phyloP scores from a whole-genome alignment of 176 grass and related monocot species.

The Oropetium thomaeum region DNA sequence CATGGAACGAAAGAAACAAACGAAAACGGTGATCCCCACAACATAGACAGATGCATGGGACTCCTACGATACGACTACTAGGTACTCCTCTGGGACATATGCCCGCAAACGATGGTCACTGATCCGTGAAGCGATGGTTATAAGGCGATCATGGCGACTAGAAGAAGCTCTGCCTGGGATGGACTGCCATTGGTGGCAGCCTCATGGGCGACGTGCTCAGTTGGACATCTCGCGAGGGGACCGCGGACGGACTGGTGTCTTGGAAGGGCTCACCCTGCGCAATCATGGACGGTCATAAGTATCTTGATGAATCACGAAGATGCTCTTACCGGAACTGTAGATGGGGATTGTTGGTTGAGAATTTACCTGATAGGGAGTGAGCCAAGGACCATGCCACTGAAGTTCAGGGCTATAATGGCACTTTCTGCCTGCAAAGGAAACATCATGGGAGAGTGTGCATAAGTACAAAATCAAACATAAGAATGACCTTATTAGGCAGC shows the following conservation, averaged over 20 bases:
- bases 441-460: neutral
- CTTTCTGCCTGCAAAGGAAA: constrained; percentile 67
- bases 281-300: neutral
- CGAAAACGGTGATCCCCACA: constrained; percentile 6
- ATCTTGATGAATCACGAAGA: neutral
- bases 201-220: constrained; percentile 20
- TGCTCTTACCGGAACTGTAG: neutral
- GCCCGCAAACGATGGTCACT: constrained; percentile 4
- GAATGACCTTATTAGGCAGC: neutral
- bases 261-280: constrained; percentile 88
- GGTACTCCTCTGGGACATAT: constrained; percentile 23
- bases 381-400: constrained; percentile 69
- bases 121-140: constrained; percentile 18
- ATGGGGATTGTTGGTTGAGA: neutral
- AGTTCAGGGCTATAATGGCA: constrained; percentile 82
- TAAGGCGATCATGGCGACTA: constrained; percentile 6
- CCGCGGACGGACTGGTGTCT: constrained; percentile 81
- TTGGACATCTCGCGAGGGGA: constrained; percentile 55
- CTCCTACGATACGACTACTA: constrained; percentile 24
- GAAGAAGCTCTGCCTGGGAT: constrained; percentile 5
- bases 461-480: neutral
- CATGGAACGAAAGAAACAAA: constrained; percentile 18
- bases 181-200: constrained; percentile 14
- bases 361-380: constrained; percentile 73
- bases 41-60: constrained; percentile 20